These are phyloP conservation scores for Ophiosphaerella korrae DNA, from an alignment of 2,329 filamentous ascomycete genomes.

Conservation along the genomic window DNA sequence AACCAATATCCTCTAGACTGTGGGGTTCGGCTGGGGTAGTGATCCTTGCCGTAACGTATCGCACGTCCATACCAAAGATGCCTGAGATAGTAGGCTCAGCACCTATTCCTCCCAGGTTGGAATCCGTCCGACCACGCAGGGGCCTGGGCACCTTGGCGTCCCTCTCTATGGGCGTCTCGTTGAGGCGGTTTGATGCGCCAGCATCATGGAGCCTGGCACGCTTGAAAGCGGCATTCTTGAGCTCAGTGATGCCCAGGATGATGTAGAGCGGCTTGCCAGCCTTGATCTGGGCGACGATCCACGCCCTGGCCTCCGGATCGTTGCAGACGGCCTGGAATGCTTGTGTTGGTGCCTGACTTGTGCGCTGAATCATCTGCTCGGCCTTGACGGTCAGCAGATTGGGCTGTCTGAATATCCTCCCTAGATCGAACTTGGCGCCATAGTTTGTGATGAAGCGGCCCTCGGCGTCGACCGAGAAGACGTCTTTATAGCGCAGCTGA, in stretches of 20 bases:
- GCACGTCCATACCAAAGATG: conserved; percentile 46
- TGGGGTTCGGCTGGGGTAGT: conserved; percentile 43
- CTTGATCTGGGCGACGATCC: conserved; percentile 37
- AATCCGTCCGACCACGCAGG: conserved; percentile 31
- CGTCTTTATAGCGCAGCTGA: conserved; percentile 46
- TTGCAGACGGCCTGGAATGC: conserved; percentile 42
- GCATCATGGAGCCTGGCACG: conserved; percentile 43
- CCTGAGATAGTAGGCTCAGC: conserved; percentile 40
- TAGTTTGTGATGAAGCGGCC: conserved; percentile 47
- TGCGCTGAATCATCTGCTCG: conserved; percentile 47
- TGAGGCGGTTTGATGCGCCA: conserved; percentile 41
- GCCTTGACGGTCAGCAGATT: conserved; percentile 43
- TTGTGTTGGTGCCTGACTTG: conserved; percentile 28
- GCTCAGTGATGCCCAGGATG: conserved; percentile 44
- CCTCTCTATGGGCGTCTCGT: conserved; percentile 39
- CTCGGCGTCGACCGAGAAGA: conserved; percentile 45
- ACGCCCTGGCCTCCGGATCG: conserved; percentile 40
- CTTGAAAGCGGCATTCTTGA: conserved; percentile 46
- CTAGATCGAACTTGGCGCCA: conserved; percentile 46
- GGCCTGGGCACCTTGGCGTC: conserved; percentile 40
- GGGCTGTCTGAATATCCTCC: conserved; percentile 44
- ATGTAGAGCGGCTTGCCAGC: conserved; percentile 41
- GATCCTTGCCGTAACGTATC: conserved; percentile 35
- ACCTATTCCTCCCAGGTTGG: conserved; percentile 35
- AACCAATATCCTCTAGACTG: conserved; percentile 36